phyloP scores from a whole-genome alignment of 2,329 filamentous ascomycete genomes.

The Neofusicoccum laricinum region DNA sequence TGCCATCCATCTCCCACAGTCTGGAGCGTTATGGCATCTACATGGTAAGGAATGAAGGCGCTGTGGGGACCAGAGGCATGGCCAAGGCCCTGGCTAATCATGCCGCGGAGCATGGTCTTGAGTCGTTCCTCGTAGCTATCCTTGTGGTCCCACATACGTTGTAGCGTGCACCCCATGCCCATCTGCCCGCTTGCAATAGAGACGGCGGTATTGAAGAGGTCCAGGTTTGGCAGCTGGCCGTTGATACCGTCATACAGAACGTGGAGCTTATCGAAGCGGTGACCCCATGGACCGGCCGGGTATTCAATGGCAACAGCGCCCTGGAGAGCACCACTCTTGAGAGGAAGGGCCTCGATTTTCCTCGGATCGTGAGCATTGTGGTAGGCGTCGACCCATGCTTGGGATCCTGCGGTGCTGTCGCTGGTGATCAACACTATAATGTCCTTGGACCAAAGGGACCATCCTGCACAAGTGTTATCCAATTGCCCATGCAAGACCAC shows the following conservation, averaged over 20 bases:
- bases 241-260: conserved; percentile 95
- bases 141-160: conserved; percentile 77
- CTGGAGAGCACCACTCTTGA: conserved; percentile 92
- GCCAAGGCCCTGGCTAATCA: conserved; percentile 87
- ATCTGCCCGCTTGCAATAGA: conserved; percentile 87
- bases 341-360: conserved; percentile 69
- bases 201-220: conserved; percentile 91
- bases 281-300: conserved; percentile 64
- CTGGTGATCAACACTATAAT: conserved; percentile 88
- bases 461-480: conserved; percentile 50
- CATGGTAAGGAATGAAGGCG: conserved; percentile 95
- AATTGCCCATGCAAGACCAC: not conserved
- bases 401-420: conserved; percentile 84
- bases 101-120: conserved; percentile 84
- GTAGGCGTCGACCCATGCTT: conserved; percentile 97
- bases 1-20: conserved; percentile 91
- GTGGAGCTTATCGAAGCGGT: conserved; percentile 82
- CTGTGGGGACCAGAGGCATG: conserved; percentile 89
- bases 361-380: conserved; percentile 79
- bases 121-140: conserved; percentile 79
- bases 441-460: conserved; percentile 99
- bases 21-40: conserved; percentile 91
- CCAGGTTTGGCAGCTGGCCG: conserved; percentile 90
- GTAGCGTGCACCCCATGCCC: conserved; percentile 78
- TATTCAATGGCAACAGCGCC: conserved; percentile 94